phyloP scores from a whole-genome alignment of 257 asterid species.

The Buddleja alternifolia region DNA sequence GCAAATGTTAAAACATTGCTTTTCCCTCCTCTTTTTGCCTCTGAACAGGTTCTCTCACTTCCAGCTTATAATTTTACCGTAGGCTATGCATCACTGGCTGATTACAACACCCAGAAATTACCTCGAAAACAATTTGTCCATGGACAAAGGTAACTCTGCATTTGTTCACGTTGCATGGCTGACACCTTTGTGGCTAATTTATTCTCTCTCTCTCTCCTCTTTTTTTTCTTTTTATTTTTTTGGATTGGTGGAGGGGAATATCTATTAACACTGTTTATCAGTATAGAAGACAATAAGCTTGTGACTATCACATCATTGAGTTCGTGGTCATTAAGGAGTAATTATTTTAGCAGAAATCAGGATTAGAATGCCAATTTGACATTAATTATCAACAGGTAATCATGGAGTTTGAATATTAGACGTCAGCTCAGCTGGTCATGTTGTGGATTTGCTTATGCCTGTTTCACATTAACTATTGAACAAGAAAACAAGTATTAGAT shows the following conservation, averaged over 20 bases:
- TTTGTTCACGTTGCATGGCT: not conserved
- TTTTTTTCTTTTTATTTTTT: not conserved
- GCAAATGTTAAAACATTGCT: conserved; percentile 17
- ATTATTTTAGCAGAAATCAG: conserved; percentile 3
- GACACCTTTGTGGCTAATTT: not conserved
- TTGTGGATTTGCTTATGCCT: conserved; percentile 15
- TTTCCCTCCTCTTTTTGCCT: not conserved
- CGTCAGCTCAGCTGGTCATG: conserved; percentile 2
- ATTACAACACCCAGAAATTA: conserved; percentile 86
- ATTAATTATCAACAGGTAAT: not conserved
- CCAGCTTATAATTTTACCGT: conserved; percentile 62
- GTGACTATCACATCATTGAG: not conserved
- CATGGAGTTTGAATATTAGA: not conserved
- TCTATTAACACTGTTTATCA: conserved; percentile 3
- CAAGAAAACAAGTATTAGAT: not conserved
- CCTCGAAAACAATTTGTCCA: conserved; percentile 57
- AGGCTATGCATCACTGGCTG: conserved; percentile 81
- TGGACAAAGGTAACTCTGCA: conserved; percentile 78
- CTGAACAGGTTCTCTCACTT: conserved; percentile 78
- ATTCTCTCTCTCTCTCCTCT: not conserved
- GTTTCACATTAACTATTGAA: conserved; percentile 1
- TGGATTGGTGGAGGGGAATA: not conserved
- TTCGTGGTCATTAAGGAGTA: not conserved
- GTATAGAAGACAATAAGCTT: not conserved
- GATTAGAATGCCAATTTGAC: not conserved